Conservation (phyloP, 2,329 filamentous ascomycete species). For the Aspergillus ochraceus region DNA sequence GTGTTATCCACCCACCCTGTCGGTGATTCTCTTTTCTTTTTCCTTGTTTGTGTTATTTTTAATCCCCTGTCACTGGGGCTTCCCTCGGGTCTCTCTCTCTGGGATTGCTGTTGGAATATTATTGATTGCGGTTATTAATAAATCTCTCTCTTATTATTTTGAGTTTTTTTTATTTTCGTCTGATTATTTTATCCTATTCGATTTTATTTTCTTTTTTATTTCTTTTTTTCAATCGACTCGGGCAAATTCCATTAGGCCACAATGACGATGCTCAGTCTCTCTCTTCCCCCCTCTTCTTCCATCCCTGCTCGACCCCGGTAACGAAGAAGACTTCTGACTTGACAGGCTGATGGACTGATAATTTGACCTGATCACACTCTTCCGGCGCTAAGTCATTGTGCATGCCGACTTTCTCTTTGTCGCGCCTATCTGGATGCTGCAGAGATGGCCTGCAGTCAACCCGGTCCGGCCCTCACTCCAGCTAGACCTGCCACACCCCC, state of each 20-base stretch:
- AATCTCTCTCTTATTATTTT: background rate
- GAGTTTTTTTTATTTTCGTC: background rate
- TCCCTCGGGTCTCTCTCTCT: background rate
- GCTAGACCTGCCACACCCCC: conserved; percentile 17
- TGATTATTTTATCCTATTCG: background rate
- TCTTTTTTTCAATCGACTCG: background rate
- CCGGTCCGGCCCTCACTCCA: conserved; percentile 21
- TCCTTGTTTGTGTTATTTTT: conserved; percentile 1
- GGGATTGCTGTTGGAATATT: background rate
- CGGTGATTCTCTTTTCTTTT: background rate
- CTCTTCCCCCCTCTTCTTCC: background rate
- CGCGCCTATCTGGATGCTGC: conserved; percentile 27
- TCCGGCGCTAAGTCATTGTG: conserved; percentile 33
- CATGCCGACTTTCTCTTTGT: conserved; percentile 18
- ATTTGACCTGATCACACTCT: conserved; percentile 25
- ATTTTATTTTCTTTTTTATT: background rate
- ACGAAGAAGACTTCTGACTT: background rate
- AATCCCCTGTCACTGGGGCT: background rate
- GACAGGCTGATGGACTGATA: conserved; percentile 19
- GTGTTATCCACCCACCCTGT: background rate
- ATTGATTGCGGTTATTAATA: background rate
- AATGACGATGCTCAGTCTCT: conserved; percentile 6
- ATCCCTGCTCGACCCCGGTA: background rate
- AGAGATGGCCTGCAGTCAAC: conserved; percentile 31
- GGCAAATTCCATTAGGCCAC: conserved; percentile 8